Evolutionary conservation across 768 basidiomycete genomes (phyloP), one percentile per base, ranked within the genome.

Genomic region (Gloeostereum incarnatum): DNA sequence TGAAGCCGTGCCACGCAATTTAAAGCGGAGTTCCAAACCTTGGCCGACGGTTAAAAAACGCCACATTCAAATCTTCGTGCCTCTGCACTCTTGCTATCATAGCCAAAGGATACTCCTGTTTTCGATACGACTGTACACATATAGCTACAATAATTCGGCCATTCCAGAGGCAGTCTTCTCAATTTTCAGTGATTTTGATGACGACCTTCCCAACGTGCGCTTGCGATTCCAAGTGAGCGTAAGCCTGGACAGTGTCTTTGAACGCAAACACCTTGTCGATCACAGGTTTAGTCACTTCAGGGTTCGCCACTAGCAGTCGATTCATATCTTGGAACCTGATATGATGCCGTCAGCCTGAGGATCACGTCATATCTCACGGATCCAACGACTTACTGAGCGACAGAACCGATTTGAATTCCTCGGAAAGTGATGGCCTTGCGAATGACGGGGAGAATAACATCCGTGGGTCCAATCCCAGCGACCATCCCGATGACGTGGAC

Each of bases 141-240:
- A n/a, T n/a, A n/a, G n/a, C n/a, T n/a, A n/a, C n/a, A n/a, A n/a
- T n/a, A n/a, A n/a, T n/a, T n/a, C n/a, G n/a, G n/a, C n/a, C n/a
- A n/a, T n/a, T n/a, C n/a, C n/a, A n/a, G n/a, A n/a, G n/a, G n/a
- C n/a, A n/a, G n/a, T n/a, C n/a, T n/a, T n/a, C n/a, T n/a, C n/a
- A n/a, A n/a, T n/a, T 29, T 29, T 29, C 9, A 9, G 9, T 29
- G 19, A 33, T 18, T 20, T 58, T 59, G 41, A 72, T 62, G 17
- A 68, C 63, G 5, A 75, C 66, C 52, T 75, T 73, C 24, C 73
- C 73, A 11, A 73, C 62, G 48, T 74, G 69, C 41, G 60, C 58
- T 42, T 71, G 69, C 5, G 60, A 61, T 43, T 63, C 55, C 41
- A 71, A 51, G 47, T 71, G 65, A 36, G 58, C 52, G 44, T 67